phyloP scores from a whole-genome alignment of 176 grass and related monocot species.

The Alloteropsis semialata region DNA sequence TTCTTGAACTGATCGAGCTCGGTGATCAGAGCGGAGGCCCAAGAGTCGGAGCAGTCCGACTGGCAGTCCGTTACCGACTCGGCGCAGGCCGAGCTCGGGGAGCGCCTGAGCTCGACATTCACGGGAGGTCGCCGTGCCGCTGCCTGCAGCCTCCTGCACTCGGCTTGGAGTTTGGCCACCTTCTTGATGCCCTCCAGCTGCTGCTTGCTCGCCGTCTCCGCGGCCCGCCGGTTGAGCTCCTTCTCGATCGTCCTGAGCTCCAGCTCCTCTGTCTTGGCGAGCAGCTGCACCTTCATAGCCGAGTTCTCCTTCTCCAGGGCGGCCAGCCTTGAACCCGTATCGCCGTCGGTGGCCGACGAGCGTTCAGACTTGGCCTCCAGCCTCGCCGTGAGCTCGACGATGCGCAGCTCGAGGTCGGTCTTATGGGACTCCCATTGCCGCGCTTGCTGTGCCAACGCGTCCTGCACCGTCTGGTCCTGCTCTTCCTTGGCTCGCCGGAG shows the following conservation, averaged over 20 bases:
- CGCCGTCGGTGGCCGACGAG: constrained; percentile 22
- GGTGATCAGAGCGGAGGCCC: constrained; percentile 50
- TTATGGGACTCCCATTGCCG: constrained; percentile 68
- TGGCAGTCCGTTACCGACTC: constrained; percentile 65
- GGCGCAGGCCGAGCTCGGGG: constrained; percentile 28
- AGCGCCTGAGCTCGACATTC: constrained; percentile 19
- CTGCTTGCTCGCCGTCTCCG: constrained; percentile 87
- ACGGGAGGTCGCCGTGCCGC: constrained; percentile 22
- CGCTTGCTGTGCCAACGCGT: constrained; percentile 46
- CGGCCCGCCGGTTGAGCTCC: constrained; percentile 73
- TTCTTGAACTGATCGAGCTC: constrained; percentile 80
- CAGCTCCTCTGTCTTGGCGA: constrained; percentile 42
- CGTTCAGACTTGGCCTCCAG: constrained; percentile 72
- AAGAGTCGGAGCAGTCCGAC: constrained; percentile 75
- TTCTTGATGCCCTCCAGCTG: constrained; percentile 85
- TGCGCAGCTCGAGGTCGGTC: constrained; percentile 54
- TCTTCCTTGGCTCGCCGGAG: constrained; percentile 69
- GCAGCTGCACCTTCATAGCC: constrained; percentile 50
- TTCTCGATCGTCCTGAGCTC: constrained; percentile 60
- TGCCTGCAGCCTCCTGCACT: constrained; percentile 69
- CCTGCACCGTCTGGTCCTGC: constrained; percentile 58
- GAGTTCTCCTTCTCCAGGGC: constrained; percentile 73
- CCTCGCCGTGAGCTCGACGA: constrained; percentile 62
- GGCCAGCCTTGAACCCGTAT: constrained; percentile 40
- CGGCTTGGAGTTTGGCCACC: constrained; percentile 62